Evolutionary conservation across 306 rosid species (phyloP).

Genomic region (Acacia melanoxylon): DNA sequence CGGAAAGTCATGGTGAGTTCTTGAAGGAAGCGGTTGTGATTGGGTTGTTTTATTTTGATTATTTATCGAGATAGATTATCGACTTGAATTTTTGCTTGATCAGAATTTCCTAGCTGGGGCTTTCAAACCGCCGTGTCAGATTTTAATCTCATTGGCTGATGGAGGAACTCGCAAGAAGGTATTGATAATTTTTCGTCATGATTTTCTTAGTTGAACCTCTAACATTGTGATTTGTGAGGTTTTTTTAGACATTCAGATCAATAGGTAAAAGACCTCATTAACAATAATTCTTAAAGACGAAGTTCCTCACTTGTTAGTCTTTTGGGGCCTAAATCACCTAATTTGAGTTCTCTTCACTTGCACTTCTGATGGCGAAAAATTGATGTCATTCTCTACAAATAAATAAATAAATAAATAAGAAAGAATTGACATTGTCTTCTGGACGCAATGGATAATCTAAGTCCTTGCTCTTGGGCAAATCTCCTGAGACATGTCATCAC

Average conservation of each 20-base stretch:
- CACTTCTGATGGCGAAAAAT: no score
- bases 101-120: slow-evolving; percentile 42
- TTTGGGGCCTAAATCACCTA: not conserved
- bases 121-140: slow-evolving; percentile 39
- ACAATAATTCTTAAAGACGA: not conserved
- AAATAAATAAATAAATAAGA: not conserved
- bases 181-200: not conserved
- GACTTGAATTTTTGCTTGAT: slow-evolving; percentile 16
- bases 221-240: not conserved
- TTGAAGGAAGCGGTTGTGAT: slow-evolving; percentile 6
- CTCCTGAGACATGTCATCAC: not conserved
- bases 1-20: slow-evolving; percentile 31
- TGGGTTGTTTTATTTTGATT: not conserved
- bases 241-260: not conserved
- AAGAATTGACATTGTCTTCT: not conserved
- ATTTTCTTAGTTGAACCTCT: not conserved
- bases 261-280: not conserved
- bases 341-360: not conserved
- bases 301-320: not conserved
- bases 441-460: not conserved
- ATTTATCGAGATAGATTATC: not conserved
- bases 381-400: not conserved
- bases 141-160: slow-evolving; percentile 33
- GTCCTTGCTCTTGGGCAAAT: not conserved
- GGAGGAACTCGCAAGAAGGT: slow-evolving; percentile 40